These are phyloP conservation scores for Phytopythium vexans DNA, from an alignment of 352 stramenopile genomes.

Conservation along the genomic window DNA sequence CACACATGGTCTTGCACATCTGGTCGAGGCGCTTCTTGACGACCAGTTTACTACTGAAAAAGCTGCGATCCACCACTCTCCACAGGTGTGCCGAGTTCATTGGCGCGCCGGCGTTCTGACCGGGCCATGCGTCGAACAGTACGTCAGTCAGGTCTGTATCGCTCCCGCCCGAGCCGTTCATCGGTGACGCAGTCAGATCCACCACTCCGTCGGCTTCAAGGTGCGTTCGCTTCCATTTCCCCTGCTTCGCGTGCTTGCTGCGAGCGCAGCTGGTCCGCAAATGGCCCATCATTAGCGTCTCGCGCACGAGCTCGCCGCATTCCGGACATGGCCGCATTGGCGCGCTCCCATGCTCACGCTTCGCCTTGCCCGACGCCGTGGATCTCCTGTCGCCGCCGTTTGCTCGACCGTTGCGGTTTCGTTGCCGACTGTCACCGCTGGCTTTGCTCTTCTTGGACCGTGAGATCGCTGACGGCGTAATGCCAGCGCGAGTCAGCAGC, in stretches of 20 bases:
- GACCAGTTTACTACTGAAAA: slow-evolving; percentile 60
- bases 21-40: slow-evolving; percentile 74
- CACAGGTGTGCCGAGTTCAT: slow-evolving; percentile 83
- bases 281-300: slow-evolving; percentile 68
- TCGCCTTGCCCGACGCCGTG: slow-evolving; percentile 23
- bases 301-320: slow-evolving; percentile 56
- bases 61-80: slow-evolving; percentile 64
- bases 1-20: slow-evolving; percentile 62
- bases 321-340: slow-evolving; percentile 53
- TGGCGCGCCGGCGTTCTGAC: slow-evolving; percentile 55
- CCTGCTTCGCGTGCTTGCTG: slow-evolving; percentile 33
- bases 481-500: slow-evolving; percentile 28
- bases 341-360: slow-evolving; percentile 26
- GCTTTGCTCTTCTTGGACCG: slow-evolving; percentile 27
- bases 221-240: slow-evolving; percentile 38
- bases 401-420: slow-evolving; percentile 1
- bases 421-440: slow-evolving; percentile 9
- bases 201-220: slow-evolving; percentile 1
- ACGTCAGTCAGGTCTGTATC: slow-evolving; percentile 54
- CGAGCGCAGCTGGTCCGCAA: slow-evolving; percentile 54
- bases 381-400: slow-evolving; percentile 1
- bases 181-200: background rate
- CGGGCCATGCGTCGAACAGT: slow-evolving; percentile 80
- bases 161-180: slow-evolving; percentile 1
- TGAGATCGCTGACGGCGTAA: slow-evolving; percentile 34